Evolutionary conservation across 345 rosid species (phyloP), one percentile per base, ranked within the genome.

Genomic region (Linum trigynum): DNA sequence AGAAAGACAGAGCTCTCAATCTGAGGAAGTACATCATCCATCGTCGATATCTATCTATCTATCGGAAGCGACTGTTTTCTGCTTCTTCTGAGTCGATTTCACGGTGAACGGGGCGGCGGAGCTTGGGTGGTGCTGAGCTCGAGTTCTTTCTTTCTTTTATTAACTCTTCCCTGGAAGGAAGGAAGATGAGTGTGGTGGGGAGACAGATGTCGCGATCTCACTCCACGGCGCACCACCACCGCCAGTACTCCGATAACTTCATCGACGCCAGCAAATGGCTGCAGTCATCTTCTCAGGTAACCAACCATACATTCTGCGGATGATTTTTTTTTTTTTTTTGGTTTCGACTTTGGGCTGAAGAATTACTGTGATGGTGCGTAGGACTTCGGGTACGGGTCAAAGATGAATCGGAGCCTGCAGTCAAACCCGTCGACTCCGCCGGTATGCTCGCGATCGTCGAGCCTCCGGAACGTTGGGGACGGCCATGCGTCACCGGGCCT

Each of bases 221-320:
- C 65, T 69, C 86, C 60, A 57, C 76, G 36, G 72, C 69, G 58
- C 82, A 78, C 48, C 86, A 82, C 70, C 79, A 80, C n/a, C 82
- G 84, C 3, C 84, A 82, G 63, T 77, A 77, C 72, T 82, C 82
- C 14, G 84, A 80, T 37, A 80, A 76, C 79, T 80, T 82, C 69
- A 67, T 76, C 5, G 80, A 78, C 71, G 71, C 51, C 41, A 57
- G 73, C 53, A 76, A 71, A 71, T 83, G 84, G 82, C 67, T 78
- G 23, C 83, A 80, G 41, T 78, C 81, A 4, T 23, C 32, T 23
- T 23, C 32, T 23, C 32, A 23, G 32, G 32, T 23, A 23, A 23
- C 32, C 32, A 23, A 23, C 32, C 32, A 23, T 23, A 23, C 32
- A 23, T 23, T 23, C 32, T 23, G 32, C 32, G 32, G 32, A 23